phyloP scores from a whole-genome alignment of 2,329 filamentous ascomycete genomes.

The Acephala macrosclerotiorum region DNA sequence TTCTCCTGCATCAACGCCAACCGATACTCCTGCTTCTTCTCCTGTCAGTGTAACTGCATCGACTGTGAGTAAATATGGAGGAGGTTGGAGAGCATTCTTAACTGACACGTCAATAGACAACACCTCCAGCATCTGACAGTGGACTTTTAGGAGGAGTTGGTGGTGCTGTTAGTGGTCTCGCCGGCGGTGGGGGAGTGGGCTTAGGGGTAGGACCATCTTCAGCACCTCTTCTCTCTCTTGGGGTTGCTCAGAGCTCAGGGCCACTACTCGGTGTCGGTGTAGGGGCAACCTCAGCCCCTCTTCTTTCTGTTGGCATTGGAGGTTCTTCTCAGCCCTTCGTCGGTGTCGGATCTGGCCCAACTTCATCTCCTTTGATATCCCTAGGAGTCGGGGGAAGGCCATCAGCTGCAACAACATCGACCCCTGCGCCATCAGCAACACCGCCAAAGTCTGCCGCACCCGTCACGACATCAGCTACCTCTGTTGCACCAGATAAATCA shows the following conservation, averaged over 20 bases:
- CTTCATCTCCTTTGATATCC: conserved; percentile 6
- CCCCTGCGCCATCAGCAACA: background rate
- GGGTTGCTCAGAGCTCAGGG: conserved; percentile 11
- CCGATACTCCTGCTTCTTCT: background rate
- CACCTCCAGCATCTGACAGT: background rate
- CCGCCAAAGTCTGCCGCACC: background rate
- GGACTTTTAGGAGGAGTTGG: conserved; percentile 13
- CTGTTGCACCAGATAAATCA: background rate
- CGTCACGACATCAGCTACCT: background rate
- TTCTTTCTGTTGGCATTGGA: conserved; percentile 13
- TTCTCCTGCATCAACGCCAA: background rate
- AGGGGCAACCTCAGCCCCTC: conserved; percentile 6
- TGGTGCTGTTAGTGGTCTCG: background rate
- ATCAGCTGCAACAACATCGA: background rate
- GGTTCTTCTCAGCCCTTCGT: background rate
- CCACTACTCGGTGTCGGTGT: conserved; percentile 12
- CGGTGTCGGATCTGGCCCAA: background rate
- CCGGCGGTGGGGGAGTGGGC: background rate
- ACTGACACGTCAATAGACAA: background rate
- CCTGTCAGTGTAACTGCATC: background rate
- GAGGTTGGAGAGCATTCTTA: background rate
- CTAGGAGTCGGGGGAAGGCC: conserved; percentile 4
- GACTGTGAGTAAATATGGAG: background rate
- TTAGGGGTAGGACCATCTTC: conserved; percentile 9
- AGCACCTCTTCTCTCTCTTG: conserved; percentile 8